Evolutionary conservation across 2,329 filamentous ascomycete genomes (phyloP).

Genomic region (Malbranchea cinnamomea): DNA sequence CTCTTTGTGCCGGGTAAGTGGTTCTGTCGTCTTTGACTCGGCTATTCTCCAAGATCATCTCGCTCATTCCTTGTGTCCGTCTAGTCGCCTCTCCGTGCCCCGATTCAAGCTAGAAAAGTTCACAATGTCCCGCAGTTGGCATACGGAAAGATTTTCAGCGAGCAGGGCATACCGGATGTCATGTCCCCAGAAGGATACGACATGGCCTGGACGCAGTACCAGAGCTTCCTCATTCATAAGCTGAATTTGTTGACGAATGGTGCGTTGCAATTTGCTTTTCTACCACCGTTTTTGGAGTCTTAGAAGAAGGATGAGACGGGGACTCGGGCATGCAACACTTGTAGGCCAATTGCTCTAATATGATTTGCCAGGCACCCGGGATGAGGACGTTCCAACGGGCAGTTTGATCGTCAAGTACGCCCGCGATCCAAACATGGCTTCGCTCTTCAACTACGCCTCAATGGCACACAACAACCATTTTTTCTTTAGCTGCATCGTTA

Average conservation of each 20-base stretch:
- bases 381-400: constrained; percentile 47
- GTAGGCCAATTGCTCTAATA: constrained; percentile 1
- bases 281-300: too few relatives aligned
- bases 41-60: too few relatives aligned
- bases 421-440: constrained; percentile 61
- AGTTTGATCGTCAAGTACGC: constrained; percentile 60
- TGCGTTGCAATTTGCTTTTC: constrained; percentile 23
- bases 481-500: constrained; percentile 34
- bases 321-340: too few relatives aligned
- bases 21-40: neutral
- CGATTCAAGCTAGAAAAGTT: constrained; percentile 22
- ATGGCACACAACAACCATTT: constrained; percentile 83
- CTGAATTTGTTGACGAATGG: constrained; percentile 62
- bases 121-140: constrained; percentile 36
- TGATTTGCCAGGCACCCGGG: constrained; percentile 43
- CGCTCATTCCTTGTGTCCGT: constrained; percentile 13
- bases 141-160: constrained; percentile 30
- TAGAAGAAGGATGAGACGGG: too few relatives aligned
- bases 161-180: constrained; percentile 51
- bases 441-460: constrained; percentile 88
- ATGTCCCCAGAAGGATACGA: constrained; percentile 55
- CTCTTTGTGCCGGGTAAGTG: constrained; percentile 22
- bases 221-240: constrained; percentile 55
- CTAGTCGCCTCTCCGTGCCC: constrained; percentile 20
- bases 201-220: constrained; percentile 72